Conservation (phyloP, 768 basidiomycete genomes). For the Psilocybe cubensis region DNA sequence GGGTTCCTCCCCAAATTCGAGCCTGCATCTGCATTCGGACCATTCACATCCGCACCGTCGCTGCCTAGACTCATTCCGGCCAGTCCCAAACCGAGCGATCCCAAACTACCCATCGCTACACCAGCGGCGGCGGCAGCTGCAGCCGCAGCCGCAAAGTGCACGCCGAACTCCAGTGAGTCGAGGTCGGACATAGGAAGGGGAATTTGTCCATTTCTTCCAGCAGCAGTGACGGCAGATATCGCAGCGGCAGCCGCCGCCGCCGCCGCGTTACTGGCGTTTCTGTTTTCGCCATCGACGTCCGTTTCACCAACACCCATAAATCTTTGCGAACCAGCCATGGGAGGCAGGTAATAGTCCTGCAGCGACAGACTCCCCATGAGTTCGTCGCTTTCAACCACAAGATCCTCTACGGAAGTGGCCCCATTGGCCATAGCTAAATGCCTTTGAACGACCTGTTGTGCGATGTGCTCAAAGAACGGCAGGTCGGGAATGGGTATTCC, state of each 20-base stretch:
- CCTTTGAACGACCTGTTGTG: slow-evolving; percentile 19
- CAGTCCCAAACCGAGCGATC: slow-evolving; percentile 20
- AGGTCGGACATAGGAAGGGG: slow-evolving; percentile 23
- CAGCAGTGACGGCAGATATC: slow-evolving; percentile 20
- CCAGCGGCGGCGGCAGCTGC: slow-evolving; percentile 30
- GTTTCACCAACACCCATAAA: slow-evolving; percentile 29
- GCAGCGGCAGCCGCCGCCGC: slow-evolving; percentile 24
- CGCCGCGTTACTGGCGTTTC: slow-evolving; percentile 7
- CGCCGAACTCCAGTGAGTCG: slow-evolving; percentile 30
- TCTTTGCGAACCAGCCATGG: slow-evolving; percentile 51
- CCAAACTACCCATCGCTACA: slow-evolving; percentile 24
- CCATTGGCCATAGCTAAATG: not conserved
- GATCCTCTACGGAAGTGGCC: slow-evolving; percentile 53
- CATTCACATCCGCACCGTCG: not conserved
- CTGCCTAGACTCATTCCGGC: slow-evolving; percentile 16
- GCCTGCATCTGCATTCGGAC: not conserved
- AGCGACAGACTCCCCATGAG: slow-evolving; percentile 62
- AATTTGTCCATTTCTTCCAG: slow-evolving; percentile 21
- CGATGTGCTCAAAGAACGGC: slow-evolving; percentile 14
- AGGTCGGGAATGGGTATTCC: not conserved
- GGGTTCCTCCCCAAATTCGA: not conserved
- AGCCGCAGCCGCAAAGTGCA: slow-evolving; percentile 29
- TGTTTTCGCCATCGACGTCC: not conserved
- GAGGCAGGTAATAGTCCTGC: slow-evolving; percentile 66
- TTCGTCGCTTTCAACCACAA: slow-evolving; percentile 58